These are phyloP conservation scores for Sporothrix globosa DNA, from an alignment of 2,329 filamentous ascomycete genomes.

Conservation along the genomic window DNA sequence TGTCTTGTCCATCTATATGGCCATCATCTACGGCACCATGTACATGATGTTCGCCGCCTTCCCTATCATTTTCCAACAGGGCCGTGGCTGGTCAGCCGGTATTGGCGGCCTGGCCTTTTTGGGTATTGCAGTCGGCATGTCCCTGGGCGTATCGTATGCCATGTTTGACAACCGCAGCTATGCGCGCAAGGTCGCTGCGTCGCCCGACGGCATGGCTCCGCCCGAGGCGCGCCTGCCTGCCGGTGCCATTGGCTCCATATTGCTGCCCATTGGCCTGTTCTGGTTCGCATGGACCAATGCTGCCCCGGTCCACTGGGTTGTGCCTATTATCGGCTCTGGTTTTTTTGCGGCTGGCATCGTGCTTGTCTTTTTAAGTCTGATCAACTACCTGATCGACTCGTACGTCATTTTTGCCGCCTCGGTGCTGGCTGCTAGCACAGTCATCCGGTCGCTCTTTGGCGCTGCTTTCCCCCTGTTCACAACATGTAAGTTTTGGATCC, in stretches of 20 bases:
- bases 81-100: constrained; percentile 62
- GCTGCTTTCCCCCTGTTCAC: constrained; percentile 76
- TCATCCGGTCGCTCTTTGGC: constrained; percentile 72
- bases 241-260: constrained; percentile 63
- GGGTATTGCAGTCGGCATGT: constrained; percentile 69
- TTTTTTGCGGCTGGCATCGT: constrained; percentile 55
- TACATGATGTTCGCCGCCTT: constrained; percentile 65
- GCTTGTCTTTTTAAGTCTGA: constrained; percentile 66
- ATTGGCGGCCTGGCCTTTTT: constrained; percentile 68
- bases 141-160: constrained; percentile 59
- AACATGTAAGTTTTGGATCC: constrained; percentile 40
- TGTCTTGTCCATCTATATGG: constrained; percentile 67
- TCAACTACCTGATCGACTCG: constrained; percentile 70
- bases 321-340: constrained; percentile 45
- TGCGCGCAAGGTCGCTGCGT: constrained; percentile 48
- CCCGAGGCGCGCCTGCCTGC: constrained; percentile 68
- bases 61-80: constrained; percentile 66
- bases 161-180: constrained; percentile 61
- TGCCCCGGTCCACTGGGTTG: constrained; percentile 45
- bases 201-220: constrained; percentile 58
- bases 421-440: constrained; percentile 71
- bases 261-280: constrained; percentile 67
- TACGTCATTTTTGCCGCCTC: constrained; percentile 78
- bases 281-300: constrained; percentile 70
- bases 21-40: constrained; percentile 61